Conservation (phyloP, 1,284 basidiomycete genomes). For the Polyporus tsugae region DNA sequence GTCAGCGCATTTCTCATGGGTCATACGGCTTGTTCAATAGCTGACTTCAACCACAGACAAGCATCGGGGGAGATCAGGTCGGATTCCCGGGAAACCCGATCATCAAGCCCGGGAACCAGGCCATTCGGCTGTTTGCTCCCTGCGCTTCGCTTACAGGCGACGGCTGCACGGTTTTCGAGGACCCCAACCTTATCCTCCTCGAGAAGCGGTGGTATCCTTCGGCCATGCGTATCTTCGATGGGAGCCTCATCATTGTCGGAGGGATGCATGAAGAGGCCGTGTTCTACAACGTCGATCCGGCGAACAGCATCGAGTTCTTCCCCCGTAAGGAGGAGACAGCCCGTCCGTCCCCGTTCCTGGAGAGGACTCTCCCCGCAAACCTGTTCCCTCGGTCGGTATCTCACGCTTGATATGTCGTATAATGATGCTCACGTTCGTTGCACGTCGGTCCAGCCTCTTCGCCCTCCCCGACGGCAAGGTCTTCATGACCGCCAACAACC, state of each 20-base stretch:
- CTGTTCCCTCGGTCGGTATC: slow-evolving; percentile 35
- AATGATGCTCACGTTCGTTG: not conserved
- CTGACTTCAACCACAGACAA: slow-evolving; percentile 41
- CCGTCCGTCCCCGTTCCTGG: slow-evolving; percentile 55
- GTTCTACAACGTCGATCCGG: slow-evolving; percentile 51
- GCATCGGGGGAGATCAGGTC: slow-evolving; percentile 53
- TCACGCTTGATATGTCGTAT: not conserved
- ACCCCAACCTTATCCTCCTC: slow-evolving; percentile 45
- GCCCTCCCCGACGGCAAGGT: slow-evolving; percentile 49
- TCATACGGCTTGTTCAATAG: not conserved
- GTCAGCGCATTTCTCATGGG: slow-evolving; percentile 32
- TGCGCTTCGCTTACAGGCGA: slow-evolving; percentile 45
- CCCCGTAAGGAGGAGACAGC: slow-evolving; percentile 57
- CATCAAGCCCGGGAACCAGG: slow-evolving; percentile 40
- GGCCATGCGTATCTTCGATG: slow-evolving; percentile 50
- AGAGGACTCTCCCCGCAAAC: slow-evolving; percentile 32
- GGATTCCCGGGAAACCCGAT: slow-evolving; percentile 44
- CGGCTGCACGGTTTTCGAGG: slow-evolving; percentile 49
- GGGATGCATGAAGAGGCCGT: slow-evolving; percentile 45
- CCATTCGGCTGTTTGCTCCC: slow-evolving; percentile 46
- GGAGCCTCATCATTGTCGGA: slow-evolving; percentile 50
- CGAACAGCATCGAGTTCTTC: slow-evolving; percentile 62
- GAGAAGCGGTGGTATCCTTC: slow-evolving; percentile 53
- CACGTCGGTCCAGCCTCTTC: slow-evolving; percentile 28
- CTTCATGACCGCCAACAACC: slow-evolving; percentile 55